These are phyloP conservation scores for Chlorella sp. DNA, from an alignment of 139 green algal genomes.

Conservation along the genomic window DNA sequence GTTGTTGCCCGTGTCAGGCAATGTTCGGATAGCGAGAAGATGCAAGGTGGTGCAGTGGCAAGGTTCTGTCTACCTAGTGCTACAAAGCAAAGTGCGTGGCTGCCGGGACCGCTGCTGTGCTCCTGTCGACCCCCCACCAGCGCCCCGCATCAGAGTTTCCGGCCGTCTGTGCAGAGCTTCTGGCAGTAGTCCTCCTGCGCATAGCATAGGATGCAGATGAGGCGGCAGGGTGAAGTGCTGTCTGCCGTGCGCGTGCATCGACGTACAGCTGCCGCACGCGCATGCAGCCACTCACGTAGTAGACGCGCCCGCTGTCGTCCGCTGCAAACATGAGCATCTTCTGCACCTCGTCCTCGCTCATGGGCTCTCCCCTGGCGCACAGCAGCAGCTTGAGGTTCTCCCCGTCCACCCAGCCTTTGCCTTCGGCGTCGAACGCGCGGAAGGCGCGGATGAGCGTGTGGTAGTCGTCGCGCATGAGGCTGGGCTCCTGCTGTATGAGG, in stretches of 20 bases:
- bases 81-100: too few species aligned
- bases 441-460: slow-evolving; percentile 48
- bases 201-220: neutral
- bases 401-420: slow-evolving; percentile 40
- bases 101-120: too few species aligned
- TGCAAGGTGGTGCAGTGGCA: too few species aligned
- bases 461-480: slow-evolving; percentile 36
- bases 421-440: slow-evolving; percentile 43
- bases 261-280: neutral
- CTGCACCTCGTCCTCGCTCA: slow-evolving; percentile 35
- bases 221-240: neutral
- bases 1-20: too few species aligned
- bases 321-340: slow-evolving; percentile 34
- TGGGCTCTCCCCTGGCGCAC: slow-evolving; percentile 27
- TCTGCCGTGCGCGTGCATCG: neutral
- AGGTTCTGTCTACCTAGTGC: too few species aligned
- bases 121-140: too few species aligned
- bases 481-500: slow-evolving; percentile 16
- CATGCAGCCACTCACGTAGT: slow-evolving; percentile 14
- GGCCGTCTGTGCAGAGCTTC: slow-evolving; percentile 11
- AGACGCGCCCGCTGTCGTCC: slow-evolving; percentile 23
- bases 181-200: slow-evolving; percentile 20
- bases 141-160: slow-evolving; percentile 14
- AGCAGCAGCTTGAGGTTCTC: slow-evolving; percentile 30
- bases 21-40: too few species aligned